Base-by-base conservation (phyloP, 2,329 filamentous ascomycete species). In the Salinomyces thailandicus region DNA sequence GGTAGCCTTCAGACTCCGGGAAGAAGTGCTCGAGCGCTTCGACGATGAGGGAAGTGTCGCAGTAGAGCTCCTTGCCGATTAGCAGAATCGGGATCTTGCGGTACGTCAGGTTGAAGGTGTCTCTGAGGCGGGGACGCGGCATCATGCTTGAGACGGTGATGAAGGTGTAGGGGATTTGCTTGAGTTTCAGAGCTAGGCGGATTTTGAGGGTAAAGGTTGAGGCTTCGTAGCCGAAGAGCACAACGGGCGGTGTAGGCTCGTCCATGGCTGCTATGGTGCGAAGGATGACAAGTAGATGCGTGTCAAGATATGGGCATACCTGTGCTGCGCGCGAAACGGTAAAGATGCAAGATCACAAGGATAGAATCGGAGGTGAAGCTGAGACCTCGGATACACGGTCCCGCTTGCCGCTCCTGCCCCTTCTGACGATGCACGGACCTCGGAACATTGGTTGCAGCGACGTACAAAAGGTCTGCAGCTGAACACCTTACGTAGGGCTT, bases 91-190 rank as follows among this genome's bases (percentile, higher is more conserved):
- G 55, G 7, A 58, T 56, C 36, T 61, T 63, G 33, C 61, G 60
- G 45, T 64, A 63, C 0, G 54, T 49, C 5, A 64, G 43, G 18
- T 48, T 52, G 42, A 64, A 62, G 9, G 54, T 55, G 13, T 55
- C 43, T 16, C 47, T 48, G 1, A 64, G 45, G 18, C 59, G 30
- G 1, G 61, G 58, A 2, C 62, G 49, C 1, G 62, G 61, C 48
- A 63, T 57, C 58, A 63, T 63, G 6, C 53, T 57, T 1, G 59
- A 59, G 13, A 63, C 60, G 16, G 55, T 39, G 18, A 63, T 45
- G 43, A 62, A 62, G 5, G 54, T 54, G 37, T 61, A 63, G 1
- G 59, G 52, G 19, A 62, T 53, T 31, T 53, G 48, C 40, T 63
- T 63, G 33, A 64, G 41, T 17, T 50, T 47, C 15, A 65, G 47